Percentiles rank a stretch among this genome's conserved stretches.
Evolutionary conservation across 164 flowering plant genomes (phyloP).

Genomic region (Saururus chinensis): DNA sequence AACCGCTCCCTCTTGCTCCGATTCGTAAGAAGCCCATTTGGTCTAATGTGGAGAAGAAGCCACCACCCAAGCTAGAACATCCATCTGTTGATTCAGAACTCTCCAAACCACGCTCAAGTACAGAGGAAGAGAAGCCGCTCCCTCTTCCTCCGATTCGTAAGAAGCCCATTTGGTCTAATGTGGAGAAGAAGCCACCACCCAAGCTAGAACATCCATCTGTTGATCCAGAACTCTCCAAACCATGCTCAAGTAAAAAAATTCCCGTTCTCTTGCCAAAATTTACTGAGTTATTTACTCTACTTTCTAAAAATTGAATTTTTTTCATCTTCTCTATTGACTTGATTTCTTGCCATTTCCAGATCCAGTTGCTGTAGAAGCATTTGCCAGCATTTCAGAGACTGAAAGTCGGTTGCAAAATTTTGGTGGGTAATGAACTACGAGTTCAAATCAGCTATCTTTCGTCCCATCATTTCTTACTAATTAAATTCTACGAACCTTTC

Average conservation of each 20-base stretch:
- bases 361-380: conserved; percentile 17
- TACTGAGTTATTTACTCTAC: neutral
- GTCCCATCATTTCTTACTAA: neutral
- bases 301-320: neutral
- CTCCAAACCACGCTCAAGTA: conserved; percentile 19
- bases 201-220: conserved; percentile 4
- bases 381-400: conserved; percentile 16
- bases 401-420: conserved; percentile 46
- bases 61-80: conserved; percentile 1
- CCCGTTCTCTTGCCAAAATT: neutral
- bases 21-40: neutral
- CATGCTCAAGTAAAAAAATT: conserved; percentile 14
- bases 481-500: neutral
- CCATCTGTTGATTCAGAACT: conserved; percentile 10
- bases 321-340: neutral
- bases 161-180: neutral
- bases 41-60: conserved; percentile 8
- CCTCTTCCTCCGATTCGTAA: neutral
- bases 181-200: conserved; percentile 6
- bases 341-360: conserved; percentile 4
- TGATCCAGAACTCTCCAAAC: conserved; percentile 11
- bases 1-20: conserved; percentile 1
- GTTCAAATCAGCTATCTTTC: neutral
- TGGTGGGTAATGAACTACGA: conserved; percentile 28
- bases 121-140: neutral